Conservation (phyloP, 441 rosid genomes). For the Gossypium schwendimanii region DNA sequence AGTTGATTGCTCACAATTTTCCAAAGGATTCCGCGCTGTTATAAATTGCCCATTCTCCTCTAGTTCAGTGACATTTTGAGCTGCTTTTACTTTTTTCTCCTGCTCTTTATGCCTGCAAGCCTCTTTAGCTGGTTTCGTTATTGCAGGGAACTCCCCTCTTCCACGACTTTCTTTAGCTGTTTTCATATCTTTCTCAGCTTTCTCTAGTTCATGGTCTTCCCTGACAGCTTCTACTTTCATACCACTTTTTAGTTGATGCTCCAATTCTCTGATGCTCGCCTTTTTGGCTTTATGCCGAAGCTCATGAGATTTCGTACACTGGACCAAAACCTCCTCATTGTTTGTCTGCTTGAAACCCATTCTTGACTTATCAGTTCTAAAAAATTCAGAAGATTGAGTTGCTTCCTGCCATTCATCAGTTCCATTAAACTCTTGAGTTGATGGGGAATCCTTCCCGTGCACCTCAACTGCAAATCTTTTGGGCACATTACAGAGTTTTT, state of each 20-base stretch:
- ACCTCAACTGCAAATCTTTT: slow-evolving; percentile 30
- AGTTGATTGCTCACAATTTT: slow-evolving; percentile 24
- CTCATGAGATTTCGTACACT: slow-evolving; percentile 22
- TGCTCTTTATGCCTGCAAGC: slow-evolving; percentile 19
- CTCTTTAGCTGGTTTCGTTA: slow-evolving; percentile 24
- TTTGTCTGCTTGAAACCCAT: slow-evolving; percentile 33
- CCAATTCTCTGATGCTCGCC: slow-evolving; percentile 25
- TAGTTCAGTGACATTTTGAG: slow-evolving; percentile 24
- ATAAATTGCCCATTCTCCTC: slow-evolving; percentile 26
- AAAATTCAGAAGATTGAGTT: slow-evolving; percentile 59
- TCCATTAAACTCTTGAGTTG: slow-evolving; percentile 35
- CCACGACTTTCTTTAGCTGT: slow-evolving; percentile 24
- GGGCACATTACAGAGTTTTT: slow-evolving; percentile 18
- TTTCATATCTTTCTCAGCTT: slow-evolving; percentile 18
- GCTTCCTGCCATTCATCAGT: slow-evolving; percentile 73
- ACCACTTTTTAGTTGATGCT: slow-evolving; percentile 27
- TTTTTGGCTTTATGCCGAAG: slow-evolving; percentile 33
- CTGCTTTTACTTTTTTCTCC: slow-evolving; percentile 16
- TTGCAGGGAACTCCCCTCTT: slow-evolving; percentile 19
- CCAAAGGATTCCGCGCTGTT: slow-evolving; percentile 15
- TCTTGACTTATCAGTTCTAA: slow-evolving; percentile 41
- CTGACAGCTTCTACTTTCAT: slow-evolving; percentile 20
- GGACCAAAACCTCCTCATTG: slow-evolving; percentile 26
- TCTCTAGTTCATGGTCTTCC: slow-evolving; percentile 22
- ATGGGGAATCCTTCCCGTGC: slow-evolving; percentile 35